Evolutionary conservation across 83 land plant genomes (phyloP).

Genomic region (Picea engelmannii): DNA sequence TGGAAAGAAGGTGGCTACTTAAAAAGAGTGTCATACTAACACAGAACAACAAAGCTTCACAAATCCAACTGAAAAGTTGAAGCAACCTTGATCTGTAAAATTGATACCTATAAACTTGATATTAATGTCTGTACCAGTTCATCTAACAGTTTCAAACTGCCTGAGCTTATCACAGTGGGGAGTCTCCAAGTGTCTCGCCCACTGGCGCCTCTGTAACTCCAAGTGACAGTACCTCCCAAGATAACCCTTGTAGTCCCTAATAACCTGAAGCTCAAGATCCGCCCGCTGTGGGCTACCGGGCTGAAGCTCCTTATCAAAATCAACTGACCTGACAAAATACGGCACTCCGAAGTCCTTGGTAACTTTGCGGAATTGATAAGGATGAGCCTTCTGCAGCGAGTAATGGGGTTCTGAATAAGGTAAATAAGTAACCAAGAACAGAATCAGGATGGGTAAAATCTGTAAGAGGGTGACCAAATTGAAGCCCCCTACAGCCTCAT

Average conservation of each 20-base stretch:
- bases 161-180: constrained; percentile 73
- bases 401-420: constrained; percentile 75
- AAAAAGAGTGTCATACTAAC: background rate
- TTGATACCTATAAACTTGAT: background rate
- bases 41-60: background rate
- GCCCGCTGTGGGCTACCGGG: constrained; percentile 49
- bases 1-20: background rate
- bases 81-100: background rate
- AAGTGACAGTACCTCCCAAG: constrained; percentile 73
- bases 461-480: constrained; percentile 55
- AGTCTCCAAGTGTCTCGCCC: constrained; percentile 59
- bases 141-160: constrained; percentile 27
- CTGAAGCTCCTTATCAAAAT: constrained; percentile 67
- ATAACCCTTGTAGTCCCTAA: constrained; percentile 57
- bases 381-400: constrained; percentile 50
- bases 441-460: constrained; percentile 53
- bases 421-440: constrained; percentile 57
- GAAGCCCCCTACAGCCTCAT: constrained; percentile 32
- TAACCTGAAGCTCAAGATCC: constrained; percentile 51
- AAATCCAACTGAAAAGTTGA: background rate
- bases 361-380: constrained; percentile 51
- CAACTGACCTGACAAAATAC: constrained; percentile 69
- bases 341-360: constrained; percentile 72
- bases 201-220: constrained; percentile 69
- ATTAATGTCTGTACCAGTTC: background rate